Percentiles rank a stretch among this genome's conserved stretches.
These are phyloP conservation scores for Coffea eugenioides DNA, from an alignment of 257 asterid genomes.

Conservation along the genomic window DNA sequence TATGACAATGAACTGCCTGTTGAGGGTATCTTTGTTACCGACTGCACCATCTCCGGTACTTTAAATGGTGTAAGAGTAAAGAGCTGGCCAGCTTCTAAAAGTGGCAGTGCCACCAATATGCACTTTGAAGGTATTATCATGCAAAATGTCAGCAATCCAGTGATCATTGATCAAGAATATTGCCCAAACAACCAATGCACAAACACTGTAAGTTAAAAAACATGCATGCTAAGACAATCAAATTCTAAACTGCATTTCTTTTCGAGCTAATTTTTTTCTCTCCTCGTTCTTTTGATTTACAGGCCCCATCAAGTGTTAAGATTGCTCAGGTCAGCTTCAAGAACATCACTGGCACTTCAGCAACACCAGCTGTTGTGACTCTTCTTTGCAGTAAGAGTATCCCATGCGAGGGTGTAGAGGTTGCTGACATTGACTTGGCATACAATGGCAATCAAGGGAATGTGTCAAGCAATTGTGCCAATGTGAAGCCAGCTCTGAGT, in stretches of 20 bases:
- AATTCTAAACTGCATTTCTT: too few species aligned
- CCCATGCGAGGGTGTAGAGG: slow-evolving; percentile 42
- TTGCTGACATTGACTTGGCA: slow-evolving; percentile 41
- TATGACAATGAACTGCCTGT: slow-evolving; percentile 17
- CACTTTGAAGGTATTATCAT: slow-evolving; percentile 25
- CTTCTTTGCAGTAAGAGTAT: slow-evolving; percentile 39
- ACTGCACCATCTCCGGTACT: slow-evolving; percentile 19
- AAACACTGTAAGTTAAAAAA: background rate
- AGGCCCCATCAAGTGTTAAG: slow-evolving; percentile 27
- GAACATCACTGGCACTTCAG: slow-evolving; percentile 40
- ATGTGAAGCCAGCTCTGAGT: slow-evolving; percentile 32
- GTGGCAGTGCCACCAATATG: slow-evolving; percentile 10
- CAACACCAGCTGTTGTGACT: slow-evolving; percentile 17
- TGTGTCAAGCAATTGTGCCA: slow-evolving; percentile 33
- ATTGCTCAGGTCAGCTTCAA: slow-evolving; percentile 21
- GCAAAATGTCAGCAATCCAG: slow-evolving; percentile 25
- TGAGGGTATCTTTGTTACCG: slow-evolving; percentile 13
- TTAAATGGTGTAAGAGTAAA: slow-evolving; percentile 23
- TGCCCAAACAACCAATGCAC: slow-evolving; percentile 24
- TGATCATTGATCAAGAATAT: slow-evolving; percentile 27
- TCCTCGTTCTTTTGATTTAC: background rate
- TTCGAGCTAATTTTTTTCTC: background rate
- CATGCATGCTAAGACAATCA: background rate
- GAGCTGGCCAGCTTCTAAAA: slow-evolving; percentile 20
- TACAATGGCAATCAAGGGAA: slow-evolving; percentile 35